These are phyloP conservation scores for Saccharum officinarum DNA, from an alignment of 176 grass and related monocot genomes.

Conservation along the genomic window DNA sequence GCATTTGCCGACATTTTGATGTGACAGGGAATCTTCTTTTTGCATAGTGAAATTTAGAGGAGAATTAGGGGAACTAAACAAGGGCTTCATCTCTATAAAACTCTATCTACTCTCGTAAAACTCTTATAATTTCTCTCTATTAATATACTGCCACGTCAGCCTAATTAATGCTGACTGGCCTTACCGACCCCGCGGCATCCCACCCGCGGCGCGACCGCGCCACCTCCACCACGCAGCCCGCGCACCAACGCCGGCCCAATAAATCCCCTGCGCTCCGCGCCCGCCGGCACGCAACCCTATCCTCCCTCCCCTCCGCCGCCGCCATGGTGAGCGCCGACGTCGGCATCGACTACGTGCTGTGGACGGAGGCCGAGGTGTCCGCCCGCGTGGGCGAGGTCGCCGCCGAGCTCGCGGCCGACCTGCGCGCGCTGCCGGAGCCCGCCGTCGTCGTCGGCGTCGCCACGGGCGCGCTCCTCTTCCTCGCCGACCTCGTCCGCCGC, in stretches of 20 bases:
- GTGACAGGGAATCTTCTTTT: too few relatives aligned
- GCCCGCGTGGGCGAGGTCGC: conserved; percentile 62
- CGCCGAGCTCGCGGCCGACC: conserved; percentile 59
- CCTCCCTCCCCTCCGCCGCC: neutral
- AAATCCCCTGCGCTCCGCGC: conserved; percentile 9
- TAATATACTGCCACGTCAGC: too few relatives aligned
- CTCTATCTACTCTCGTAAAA: too few relatives aligned
- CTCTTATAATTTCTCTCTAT: too few relatives aligned
- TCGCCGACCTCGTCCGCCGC: conserved; percentile 81
- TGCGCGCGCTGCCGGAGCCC: conserved; percentile 51
- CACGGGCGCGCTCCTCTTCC: conserved; percentile 84
- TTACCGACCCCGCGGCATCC: neutral
- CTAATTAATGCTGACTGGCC: too few relatives aligned
- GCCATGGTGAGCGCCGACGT: conserved; percentile 50
- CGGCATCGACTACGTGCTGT: conserved; percentile 71
- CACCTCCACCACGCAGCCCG: neutral
- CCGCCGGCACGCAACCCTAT: conserved; percentile 37
- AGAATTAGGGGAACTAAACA: too few relatives aligned
- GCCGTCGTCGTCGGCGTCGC: conserved; percentile 67
- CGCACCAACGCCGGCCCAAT: neutral
- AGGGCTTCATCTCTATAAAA: too few relatives aligned
- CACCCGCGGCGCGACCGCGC: neutral
- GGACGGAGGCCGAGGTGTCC: conserved; percentile 62
- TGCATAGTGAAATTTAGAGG: too few relatives aligned
- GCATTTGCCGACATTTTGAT: too few relatives aligned